A percentile compares a stretch with the other conserved stretches of the same genome.
Conservation (phyloP, 1,284 basidiomycete species). For the Rhizopogon parksii region DNA sequence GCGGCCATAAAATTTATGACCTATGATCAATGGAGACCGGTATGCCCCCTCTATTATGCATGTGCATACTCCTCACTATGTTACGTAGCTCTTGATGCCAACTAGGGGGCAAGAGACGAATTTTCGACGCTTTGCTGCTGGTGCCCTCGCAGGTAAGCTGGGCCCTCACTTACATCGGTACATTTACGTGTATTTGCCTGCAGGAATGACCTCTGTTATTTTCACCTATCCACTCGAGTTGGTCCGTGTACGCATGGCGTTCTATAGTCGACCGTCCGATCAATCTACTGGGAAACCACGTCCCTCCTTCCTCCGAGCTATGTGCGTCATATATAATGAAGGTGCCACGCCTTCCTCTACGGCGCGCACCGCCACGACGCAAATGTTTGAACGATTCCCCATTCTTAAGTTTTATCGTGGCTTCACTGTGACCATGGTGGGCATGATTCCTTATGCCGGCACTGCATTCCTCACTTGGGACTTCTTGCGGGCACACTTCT, state of each 20-base stretch:
- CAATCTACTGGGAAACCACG: constrained; percentile 30
- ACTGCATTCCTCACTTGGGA: constrained; percentile 94
- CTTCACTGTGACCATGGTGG: constrained; percentile 84
- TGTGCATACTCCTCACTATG: background rate
- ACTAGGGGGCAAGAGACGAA: constrained; percentile 76
- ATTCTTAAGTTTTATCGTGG: constrained; percentile 93
- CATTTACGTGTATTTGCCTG: background rate
- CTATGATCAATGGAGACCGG: constrained; percentile 79
- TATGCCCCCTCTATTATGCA: constrained; percentile 41
- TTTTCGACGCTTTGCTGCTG: constrained; percentile 78
- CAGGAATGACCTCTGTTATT: constrained; percentile 84
- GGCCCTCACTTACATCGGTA: constrained; percentile 1
- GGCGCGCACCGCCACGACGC: constrained; percentile 15
- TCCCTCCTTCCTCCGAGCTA: constrained; percentile 57
- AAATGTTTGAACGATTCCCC: constrained; percentile 53
- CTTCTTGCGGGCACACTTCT: constrained; percentile 63
- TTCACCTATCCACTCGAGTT: constrained; percentile 95
- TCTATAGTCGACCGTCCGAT: constrained; percentile 55
- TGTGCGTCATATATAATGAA: constrained; percentile 69
- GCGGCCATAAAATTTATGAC: constrained; percentile 98
- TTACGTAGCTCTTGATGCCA: constrained; percentile 69
- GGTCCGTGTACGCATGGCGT: constrained; percentile 93
- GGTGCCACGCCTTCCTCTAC: constrained; percentile 27
- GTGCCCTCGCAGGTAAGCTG: constrained; percentile 74
- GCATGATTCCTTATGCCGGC: constrained; percentile 96